These are phyloP conservation scores for Calamus simplicifolius DNA, from an alignment of 176 grass and related monocot genomes.

Conservation along the genomic window DNA sequence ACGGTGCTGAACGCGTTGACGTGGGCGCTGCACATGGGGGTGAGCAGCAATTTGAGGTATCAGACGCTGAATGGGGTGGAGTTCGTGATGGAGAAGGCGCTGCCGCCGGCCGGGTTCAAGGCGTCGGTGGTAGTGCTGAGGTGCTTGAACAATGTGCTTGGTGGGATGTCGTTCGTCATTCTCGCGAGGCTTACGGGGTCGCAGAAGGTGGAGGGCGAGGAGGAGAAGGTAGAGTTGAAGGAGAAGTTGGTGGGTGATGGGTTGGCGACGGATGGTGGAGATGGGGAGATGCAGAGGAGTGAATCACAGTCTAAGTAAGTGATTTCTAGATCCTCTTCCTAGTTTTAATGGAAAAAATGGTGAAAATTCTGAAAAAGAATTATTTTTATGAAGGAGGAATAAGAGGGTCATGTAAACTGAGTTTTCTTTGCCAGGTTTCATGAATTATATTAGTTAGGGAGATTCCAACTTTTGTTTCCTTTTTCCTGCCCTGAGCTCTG, in stretches of 20 bases:
- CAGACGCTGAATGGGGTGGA: constrained; percentile 8
- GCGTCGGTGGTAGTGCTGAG: constrained; percentile 9
- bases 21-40: constrained; percentile 15
- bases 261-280: neutral
- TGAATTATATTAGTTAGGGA: too few relatives aligned
- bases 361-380: too few relatives aligned
- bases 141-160: constrained; percentile 16
- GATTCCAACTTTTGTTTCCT: too few relatives aligned
- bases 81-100: constrained; percentile 1
- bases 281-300: neutral
- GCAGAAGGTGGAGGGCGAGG: neutral
- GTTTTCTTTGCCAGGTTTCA: too few relatives aligned
- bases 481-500: too few relatives aligned
- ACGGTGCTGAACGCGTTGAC: constrained; percentile 6
- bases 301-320: neutral
- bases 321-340: neutral
- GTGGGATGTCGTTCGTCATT: constrained; percentile 12
- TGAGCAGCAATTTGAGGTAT: constrained; percentile 11
- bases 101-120: constrained; percentile 13
- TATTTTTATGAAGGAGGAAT: too few relatives aligned
- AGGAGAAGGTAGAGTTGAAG: constrained; percentile 1
- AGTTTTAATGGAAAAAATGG: too few relatives aligned
- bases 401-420: too few relatives aligned
- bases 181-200: constrained; percentile 4
- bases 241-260: constrained; percentile 3